Conservation (phyloP, 139 green algal species). For the Yamagishiella unicocca region DNA sequence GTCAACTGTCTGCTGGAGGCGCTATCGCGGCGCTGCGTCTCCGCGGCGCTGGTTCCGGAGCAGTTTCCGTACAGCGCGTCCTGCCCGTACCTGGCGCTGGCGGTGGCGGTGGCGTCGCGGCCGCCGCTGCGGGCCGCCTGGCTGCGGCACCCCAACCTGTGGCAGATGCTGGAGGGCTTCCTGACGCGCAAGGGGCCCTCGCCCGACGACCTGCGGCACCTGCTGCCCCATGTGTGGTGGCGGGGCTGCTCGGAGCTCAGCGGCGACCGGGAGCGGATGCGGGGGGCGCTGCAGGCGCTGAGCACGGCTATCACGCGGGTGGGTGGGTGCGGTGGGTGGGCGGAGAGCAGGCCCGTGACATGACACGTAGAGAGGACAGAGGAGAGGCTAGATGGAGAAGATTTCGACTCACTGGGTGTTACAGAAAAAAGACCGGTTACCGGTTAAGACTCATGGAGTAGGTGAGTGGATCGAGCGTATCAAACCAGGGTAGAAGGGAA, state of each 20-base stretch:
- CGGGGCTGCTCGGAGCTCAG: conserved; percentile 28
- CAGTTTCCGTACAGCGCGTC: conserved; percentile 56
- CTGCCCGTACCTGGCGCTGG: conserved; percentile 47
- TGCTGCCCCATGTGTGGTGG: conserved; percentile 67
- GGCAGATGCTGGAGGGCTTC: conserved; percentile 69
- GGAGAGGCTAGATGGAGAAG: no score
- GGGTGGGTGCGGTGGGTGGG: not conserved
- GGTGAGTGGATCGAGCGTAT: no score
- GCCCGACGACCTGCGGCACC: conserved; percentile 69
- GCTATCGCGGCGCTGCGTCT: conserved; percentile 44
- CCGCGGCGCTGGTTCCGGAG: conserved; percentile 40
- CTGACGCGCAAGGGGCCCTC: conserved; percentile 78
- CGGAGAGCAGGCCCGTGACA: no score
- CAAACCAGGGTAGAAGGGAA: no score
- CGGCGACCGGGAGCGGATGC: conserved; percentile 36
- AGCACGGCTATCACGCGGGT: conserved; percentile 25
- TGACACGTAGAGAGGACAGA: no score
- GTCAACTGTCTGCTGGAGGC: conserved; percentile 40
- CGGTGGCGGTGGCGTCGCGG: conserved; percentile 36
- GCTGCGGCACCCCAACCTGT: conserved; percentile 41
- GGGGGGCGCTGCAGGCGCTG: conserved; percentile 16
- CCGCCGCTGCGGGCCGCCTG: conserved; percentile 7
- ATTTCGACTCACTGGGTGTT: no score
- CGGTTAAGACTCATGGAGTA: no score
- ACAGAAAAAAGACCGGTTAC: no score